Conservation (phyloP, 1,284 basidiomycete species). For the Kwoniella shivajii region DNA sequence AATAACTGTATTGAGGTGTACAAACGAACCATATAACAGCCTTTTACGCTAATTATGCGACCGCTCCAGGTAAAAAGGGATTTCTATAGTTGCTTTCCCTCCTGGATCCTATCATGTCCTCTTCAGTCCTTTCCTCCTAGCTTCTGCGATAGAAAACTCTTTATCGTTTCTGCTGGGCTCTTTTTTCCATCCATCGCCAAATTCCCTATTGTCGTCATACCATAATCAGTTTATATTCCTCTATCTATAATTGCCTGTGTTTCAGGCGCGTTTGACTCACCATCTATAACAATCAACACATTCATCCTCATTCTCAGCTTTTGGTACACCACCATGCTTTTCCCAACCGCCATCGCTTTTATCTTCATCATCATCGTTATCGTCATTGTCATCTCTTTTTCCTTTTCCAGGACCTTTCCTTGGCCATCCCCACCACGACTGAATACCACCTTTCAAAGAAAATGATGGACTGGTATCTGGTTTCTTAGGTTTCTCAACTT, state of each 20-base stretch:
- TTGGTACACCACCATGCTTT: slow-evolving; percentile 53
- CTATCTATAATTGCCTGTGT: background rate
- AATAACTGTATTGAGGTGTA: too few species aligned
- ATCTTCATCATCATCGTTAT: slow-evolving; percentile 27
- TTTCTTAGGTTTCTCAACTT: slow-evolving; percentile 36
- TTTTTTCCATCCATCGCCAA: slow-evolving; percentile 44
- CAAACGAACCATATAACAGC: too few species aligned
- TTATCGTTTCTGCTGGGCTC: background rate
- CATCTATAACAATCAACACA: slow-evolving; percentile 56
- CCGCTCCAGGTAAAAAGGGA: background rate
- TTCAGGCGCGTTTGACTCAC: slow-evolving; percentile 24
- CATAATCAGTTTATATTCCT: background rate
- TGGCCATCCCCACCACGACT: slow-evolving; percentile 32
- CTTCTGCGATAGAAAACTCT: background rate
- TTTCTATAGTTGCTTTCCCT: background rate
- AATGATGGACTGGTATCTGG: background rate
- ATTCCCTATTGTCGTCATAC: slow-evolving; percentile 31
- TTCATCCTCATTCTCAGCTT: slow-evolving; percentile 43
- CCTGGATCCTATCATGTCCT: background rate
- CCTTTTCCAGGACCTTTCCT: slow-evolving; percentile 38
- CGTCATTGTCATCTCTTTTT: slow-evolving; percentile 25
- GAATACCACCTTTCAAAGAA: background rate
- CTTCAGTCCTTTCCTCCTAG: background rate
- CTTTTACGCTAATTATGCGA: background rate
- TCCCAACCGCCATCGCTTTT: slow-evolving; percentile 41